Conservation (phyloP, 768 basidiomycete species). For the Pisolithus orientalis region DNA sequence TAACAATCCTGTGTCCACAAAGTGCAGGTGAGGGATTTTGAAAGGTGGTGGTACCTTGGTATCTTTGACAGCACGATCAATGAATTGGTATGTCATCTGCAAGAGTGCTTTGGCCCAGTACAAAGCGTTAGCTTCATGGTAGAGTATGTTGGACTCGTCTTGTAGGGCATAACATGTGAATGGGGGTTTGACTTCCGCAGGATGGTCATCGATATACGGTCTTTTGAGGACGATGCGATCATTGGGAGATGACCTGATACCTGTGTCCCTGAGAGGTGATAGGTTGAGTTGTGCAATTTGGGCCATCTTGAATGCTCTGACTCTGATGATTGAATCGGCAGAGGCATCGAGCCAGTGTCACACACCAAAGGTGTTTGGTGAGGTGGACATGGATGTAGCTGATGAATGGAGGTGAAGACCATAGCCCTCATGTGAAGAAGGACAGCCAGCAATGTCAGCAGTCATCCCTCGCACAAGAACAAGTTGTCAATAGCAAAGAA, state of each 20-base stretch:
- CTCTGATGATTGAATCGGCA: background rate
- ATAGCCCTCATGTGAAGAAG: no score
- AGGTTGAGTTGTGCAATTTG: constrained; percentile 2
- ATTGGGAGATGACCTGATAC: no score
- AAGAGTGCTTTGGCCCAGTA: constrained; percentile 7
- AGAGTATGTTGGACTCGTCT: no score
- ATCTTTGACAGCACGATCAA: background rate
- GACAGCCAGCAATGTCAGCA: no score
- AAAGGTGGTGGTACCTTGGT: no score
- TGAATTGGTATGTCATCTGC: constrained; percentile 3
- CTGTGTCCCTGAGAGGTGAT: background rate
- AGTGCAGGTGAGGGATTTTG: no score
- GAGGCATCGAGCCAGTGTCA: background rate
- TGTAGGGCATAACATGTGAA: background rate
- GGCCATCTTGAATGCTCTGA: constrained; percentile 4
- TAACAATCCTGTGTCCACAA: no score
- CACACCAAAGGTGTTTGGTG: no score
- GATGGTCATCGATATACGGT: background rate
- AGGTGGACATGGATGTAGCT: no score
- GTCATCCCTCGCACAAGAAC: no score
- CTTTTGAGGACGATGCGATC: constrained; percentile 1
- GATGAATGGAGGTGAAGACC: no score
- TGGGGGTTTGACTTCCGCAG: background rate
- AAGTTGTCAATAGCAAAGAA: no score
- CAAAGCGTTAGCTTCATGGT: background rate